These are phyloP conservation scores for Kwoniella newhampshirensis DNA, from an alignment of 768 basidiomycete species.

Conservation along the genomic window DNA sequence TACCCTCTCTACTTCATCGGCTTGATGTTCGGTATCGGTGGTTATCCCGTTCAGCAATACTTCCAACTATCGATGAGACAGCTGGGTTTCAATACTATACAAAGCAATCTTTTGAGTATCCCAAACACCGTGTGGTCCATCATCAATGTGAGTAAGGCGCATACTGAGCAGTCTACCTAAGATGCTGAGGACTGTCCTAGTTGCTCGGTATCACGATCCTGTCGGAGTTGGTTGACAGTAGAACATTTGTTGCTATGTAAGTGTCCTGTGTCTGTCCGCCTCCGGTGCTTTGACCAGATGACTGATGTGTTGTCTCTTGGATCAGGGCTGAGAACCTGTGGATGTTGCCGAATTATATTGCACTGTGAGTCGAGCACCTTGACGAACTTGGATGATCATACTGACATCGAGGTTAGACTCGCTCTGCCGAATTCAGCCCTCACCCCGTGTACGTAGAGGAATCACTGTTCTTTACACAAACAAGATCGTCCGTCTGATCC, in stretches of 20 bases:
- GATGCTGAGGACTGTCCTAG: slow-evolving; percentile 4
- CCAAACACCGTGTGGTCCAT: slow-evolving; percentile 46
- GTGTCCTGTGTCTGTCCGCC: too few species aligned
- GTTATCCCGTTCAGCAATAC: slow-evolving; percentile 41
- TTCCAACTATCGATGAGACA: slow-evolving; percentile 45
- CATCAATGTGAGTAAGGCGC: slow-evolving; percentile 31
- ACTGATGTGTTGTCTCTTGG: too few species aligned
- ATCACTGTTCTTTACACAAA: too few species aligned
- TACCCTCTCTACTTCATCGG: slow-evolving; percentile 52
- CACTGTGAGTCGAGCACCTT: slow-evolving; percentile 17
- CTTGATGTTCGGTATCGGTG: slow-evolving; percentile 46
- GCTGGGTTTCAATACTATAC: slow-evolving; percentile 50
- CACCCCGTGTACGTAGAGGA: background rate
- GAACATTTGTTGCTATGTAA: slow-evolving; percentile 30
- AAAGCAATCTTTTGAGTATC: slow-evolving; percentile 50
- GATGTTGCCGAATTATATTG: slow-evolving; percentile 50
- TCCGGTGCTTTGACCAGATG: too few species aligned
- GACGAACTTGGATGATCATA: too few species aligned
- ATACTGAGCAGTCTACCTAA: too few species aligned
- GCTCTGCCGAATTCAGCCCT: slow-evolving; percentile 21
- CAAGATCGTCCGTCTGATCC: too few species aligned
- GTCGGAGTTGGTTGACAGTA: slow-evolving; percentile 28
- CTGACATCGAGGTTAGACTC: slow-evolving; percentile 1
- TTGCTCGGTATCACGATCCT: slow-evolving; percentile 24
- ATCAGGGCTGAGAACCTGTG: slow-evolving; percentile 47